Percentiles rank a stretch among this genome's conserved stretches.
Conservation (phyloP, 306 rosid genomes). For the Quercus gilva region DNA sequence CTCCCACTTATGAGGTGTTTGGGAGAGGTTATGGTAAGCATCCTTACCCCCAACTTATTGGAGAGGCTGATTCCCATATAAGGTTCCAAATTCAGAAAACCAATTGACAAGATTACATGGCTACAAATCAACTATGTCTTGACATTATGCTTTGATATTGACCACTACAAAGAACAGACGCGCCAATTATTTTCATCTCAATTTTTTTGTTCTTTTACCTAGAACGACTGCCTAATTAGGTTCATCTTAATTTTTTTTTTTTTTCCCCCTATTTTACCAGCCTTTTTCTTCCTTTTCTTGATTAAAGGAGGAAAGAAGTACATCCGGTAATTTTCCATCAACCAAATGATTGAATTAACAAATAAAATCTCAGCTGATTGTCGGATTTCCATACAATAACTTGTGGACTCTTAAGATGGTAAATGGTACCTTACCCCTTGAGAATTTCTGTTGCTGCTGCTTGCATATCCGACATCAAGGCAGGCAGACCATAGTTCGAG, state of each 20-base stretch:
- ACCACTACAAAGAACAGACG: neutral
- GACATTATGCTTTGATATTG: neutral
- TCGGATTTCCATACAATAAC: conserved; percentile 9
- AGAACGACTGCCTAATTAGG: neutral
- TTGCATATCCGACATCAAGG: conserved; percentile 72
- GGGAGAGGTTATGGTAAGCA: no score
- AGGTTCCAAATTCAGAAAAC: neutral
- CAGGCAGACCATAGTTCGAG: conserved; percentile 53
- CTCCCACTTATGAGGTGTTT: no score
- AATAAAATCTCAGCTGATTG: conserved; percentile 2
- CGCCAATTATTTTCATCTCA: neutral
- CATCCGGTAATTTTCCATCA: neutral
- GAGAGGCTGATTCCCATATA: no score
- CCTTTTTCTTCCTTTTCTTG: neutral
- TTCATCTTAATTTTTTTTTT: neutral
- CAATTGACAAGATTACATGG: neutral
- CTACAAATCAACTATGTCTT: neutral
- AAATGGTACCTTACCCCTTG: conserved; percentile 62
- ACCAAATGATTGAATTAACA: conserved; percentile 5
- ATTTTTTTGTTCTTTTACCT: neutral
- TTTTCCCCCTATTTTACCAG: neutral
- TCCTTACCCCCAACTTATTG: no score
- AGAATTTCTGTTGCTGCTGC: conserved; percentile 68
- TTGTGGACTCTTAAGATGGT: conserved; percentile 11
- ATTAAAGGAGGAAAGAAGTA: neutral